Base-by-base conservation (phyloP, 1,139 yeast species). In the Pichia sp. region DNA sequence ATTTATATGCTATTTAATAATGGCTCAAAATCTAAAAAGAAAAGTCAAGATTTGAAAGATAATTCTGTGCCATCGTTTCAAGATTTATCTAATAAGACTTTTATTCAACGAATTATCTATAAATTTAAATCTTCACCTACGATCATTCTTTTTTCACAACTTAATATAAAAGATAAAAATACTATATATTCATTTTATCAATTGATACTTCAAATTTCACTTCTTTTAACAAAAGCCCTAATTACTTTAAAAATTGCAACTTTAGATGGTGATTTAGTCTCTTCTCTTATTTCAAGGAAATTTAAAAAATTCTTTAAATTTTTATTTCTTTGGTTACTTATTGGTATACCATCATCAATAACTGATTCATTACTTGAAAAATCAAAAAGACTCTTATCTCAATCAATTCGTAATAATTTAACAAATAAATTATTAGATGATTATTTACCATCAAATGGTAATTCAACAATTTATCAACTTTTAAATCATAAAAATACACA, bases 341-440 rank as follows among this genome's bases (percentile, higher is more conserved):
- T 90, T 18, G 96, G 97, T 6, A 66, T 89, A 5, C 97, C 97
- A 0, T 95, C 96, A 1, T 79, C 96, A 2, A 65, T 86, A 38
- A 84, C 87, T 18, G 88, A 89, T 61, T 79, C 95, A 0, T 66
- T 86, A 53, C 74, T 90, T 50, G 74, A 78, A 40, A 88, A 84
- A 72, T 75, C 89, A 4, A 88, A 85, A 54, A 80, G 79, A 54
- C 74, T 79, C 46, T 71, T 90, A 51, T 79, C 95, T 1, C 75
- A 82, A 53, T 65, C 79, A 39, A 76, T 88, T 56, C 75, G 96
- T 57, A 69, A 74, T 38, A 79, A 83, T 58, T 72, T 90, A 51
- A 86, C 94, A 11, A 69, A 74, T 29, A 72, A 76, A 57, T 71
- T 90, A 44, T 72, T 87, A 62, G 78, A 80, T 44, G 78, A 77